Evolutionary conservation across 306 rosid species (phyloP).

Genomic region (Vigna hirtella): DNA sequence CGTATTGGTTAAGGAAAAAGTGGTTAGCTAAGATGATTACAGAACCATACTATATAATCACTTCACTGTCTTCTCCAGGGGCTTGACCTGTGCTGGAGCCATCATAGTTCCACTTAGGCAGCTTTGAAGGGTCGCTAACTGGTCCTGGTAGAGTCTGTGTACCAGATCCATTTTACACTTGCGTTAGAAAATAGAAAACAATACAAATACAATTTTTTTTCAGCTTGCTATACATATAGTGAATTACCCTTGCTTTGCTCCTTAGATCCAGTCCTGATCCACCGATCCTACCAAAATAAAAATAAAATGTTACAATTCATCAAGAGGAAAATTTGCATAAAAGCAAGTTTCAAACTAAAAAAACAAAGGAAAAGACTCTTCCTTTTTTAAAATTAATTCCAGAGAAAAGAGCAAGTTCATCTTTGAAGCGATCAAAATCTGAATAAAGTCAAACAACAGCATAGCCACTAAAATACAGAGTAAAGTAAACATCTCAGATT

Average conservation of each 20-base stretch:
- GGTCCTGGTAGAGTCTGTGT: constrained; percentile 53
- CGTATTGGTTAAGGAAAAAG: not conserved
- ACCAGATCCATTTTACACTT: constrained; percentile 23
- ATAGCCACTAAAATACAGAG: constrained; percentile 16
- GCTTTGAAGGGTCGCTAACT: constrained; percentile 55
- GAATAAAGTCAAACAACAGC: constrained; percentile 23
- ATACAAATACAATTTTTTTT: not conserved
- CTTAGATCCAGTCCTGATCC: constrained; percentile 93
- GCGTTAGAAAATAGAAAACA: not conserved
- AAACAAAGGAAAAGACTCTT: not conserved
- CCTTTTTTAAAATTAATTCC: not conserved
- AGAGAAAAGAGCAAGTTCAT: not conserved
- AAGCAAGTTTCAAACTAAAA: not conserved
- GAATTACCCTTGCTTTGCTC: constrained; percentile 94
- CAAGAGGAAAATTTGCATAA: constrained; percentile 8
- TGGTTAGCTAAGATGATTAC: not conserved
- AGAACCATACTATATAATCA: constrained; percentile 75
- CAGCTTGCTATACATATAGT: not conserved
- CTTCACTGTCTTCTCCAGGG: constrained; percentile 96
- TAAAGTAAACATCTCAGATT: constrained; percentile 26
- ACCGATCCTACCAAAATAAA: constrained; percentile 70
- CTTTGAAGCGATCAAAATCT: not conserved
- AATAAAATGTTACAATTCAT: constrained; percentile 30
- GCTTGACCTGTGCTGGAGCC: constrained; percentile 99
- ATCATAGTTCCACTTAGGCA: constrained; percentile 73